phyloP scores from a whole-genome alignment of 2,329 filamentous ascomycete species.

The Trematosphaeria pertusa region DNA sequence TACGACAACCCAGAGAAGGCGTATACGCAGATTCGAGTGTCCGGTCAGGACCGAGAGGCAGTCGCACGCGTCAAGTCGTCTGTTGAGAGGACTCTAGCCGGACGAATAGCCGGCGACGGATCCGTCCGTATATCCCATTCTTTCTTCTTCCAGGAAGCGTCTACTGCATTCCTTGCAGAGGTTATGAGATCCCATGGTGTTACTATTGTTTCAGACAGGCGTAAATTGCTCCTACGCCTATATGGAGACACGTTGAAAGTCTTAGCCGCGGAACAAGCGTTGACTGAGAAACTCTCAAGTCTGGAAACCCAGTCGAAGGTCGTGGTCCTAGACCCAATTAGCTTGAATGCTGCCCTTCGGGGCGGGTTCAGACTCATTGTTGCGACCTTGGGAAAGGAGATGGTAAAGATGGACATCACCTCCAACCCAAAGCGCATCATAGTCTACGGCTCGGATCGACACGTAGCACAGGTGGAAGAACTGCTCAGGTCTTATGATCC shows the following conservation, averaged over 20 bases:
- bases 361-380: constrained; percentile 22
- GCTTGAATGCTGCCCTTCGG: constrained; percentile 9
- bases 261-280: not conserved
- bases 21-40: not conserved
- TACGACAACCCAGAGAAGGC: constrained; percentile 8
- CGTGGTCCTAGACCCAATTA: not conserved
- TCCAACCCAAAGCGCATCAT: constrained; percentile 23
- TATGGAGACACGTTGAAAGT: not conserved
- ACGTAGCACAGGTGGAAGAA: constrained; percentile 10
- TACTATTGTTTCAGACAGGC: not conserved
- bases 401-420: constrained; percentile 21
- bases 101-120: not conserved
- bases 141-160: not conserved
- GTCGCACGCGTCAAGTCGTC: not conserved
- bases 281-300: not conserved
- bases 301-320: not conserved
- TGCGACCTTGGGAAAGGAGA: constrained; percentile 20
- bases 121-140: not conserved
- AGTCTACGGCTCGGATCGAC: constrained; percentile 16
- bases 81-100: not conserved
- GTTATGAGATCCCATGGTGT: not conserved
- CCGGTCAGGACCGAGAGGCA: not conserved
- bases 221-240: not conserved
- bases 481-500: constrained; percentile 2
- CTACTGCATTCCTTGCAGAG: not conserved